Conservation (phyloP, 352 stramenopile genomes). For the Globisporangium rhizosaccharum region DNA sequence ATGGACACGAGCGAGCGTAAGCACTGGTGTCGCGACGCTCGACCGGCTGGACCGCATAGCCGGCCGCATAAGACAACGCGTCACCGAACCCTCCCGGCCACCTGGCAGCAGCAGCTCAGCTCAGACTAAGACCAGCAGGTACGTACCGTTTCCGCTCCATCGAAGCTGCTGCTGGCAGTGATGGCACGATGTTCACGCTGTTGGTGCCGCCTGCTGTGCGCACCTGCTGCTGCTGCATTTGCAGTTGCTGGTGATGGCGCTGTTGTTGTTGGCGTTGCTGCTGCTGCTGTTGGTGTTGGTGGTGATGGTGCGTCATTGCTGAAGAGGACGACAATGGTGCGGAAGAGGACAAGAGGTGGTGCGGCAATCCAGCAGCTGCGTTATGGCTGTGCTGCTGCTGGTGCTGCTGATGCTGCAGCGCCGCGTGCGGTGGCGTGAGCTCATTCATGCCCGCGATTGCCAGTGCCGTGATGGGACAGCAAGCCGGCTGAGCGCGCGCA, state of each 20-base stretch:
- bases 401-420: slow-evolving; percentile 13
- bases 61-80: background rate
- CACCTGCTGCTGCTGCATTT: slow-evolving; percentile 11
- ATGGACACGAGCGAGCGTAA: background rate
- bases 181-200: background rate
- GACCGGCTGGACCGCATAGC: too few relatives aligned
- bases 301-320: background rate
- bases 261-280: slow-evolving; percentile 7
- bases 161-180: slow-evolving; percentile 1
- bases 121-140: background rate
- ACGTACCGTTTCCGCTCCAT: slow-evolving; percentile 14
- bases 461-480: too few relatives aligned
- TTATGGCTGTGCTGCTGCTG: slow-evolving; percentile 9
- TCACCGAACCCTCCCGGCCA: background rate
- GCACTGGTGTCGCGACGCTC: background rate
- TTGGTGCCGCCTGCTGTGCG: background rate
- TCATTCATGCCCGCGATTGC: slow-evolving; percentile 11
- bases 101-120: background rate
- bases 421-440: slow-evolving; percentile 9
- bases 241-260: slow-evolving; percentile 9
- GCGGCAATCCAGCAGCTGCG: background rate
- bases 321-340: background rate
- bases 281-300: background rate
- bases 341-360: background rate
- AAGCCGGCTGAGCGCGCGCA: too few relatives aligned